Evolutionary conservation across 108 stramenopile species (phyloP).

Genomic region (Chaetoceros muelleri): DNA sequence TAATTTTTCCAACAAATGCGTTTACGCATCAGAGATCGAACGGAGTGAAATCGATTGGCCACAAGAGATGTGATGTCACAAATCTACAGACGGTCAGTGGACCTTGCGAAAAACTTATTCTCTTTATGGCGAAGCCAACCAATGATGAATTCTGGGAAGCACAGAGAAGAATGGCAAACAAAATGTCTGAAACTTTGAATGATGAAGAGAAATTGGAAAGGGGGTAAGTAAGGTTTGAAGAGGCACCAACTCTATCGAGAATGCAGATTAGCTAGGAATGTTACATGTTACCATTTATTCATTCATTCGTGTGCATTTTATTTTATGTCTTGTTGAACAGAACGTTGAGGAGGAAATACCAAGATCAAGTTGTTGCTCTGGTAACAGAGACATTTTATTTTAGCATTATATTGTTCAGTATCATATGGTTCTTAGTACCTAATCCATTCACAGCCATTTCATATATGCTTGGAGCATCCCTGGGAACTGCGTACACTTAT

Average conservation of each 20-base stretch:
- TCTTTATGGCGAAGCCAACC: not conserved
- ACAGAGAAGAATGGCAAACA: not conserved
- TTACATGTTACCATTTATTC: no score
- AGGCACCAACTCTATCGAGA: no score
- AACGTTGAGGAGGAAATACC: not conserved
- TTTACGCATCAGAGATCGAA: no score
- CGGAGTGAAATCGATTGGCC: no score
- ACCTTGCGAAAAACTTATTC: no score
- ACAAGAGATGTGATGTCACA: no score
- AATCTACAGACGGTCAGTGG: no score
- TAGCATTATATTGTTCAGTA: slow-evolving; percentile 45
- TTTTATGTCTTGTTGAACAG: not conserved
- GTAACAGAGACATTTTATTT: slow-evolving; percentile 55
- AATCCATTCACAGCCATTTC: slow-evolving; percentile 63
- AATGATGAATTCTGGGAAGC: not conserved
- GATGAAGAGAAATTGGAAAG: not conserved
- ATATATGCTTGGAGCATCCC: slow-evolving; percentile 59
- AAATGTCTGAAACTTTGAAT: not conserved
- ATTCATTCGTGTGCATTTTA: no score
- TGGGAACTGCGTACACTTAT: slow-evolving; percentile 72
- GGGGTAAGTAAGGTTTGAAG: not conserved
- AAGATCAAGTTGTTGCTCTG: slow-evolving; percentile 15
- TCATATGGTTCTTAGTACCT: slow-evolving; percentile 40
- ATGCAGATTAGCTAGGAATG: no score
- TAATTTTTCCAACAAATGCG: no score